phyloP scores from a whole-genome alignment of 2,329 filamentous ascomycete genomes.

The Fusarium sp. region DNA sequence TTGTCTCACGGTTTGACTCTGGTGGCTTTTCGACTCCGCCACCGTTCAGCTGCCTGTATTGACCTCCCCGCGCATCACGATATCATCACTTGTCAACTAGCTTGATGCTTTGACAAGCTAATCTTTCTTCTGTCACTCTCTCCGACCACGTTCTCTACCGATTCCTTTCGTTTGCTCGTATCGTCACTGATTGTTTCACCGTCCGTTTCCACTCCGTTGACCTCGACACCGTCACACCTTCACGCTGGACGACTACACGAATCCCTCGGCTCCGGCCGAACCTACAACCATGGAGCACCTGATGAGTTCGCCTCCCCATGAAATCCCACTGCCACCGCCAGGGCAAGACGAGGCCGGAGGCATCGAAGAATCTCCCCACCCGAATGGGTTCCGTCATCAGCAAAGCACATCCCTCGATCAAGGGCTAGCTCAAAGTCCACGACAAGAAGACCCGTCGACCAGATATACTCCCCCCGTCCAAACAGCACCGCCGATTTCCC shows the following conservation, averaged over 20 bases:
- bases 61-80: conserved; percentile 7
- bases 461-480: conserved; percentile 59
- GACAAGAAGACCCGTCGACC: conserved; percentile 53
- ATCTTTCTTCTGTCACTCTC: conserved; percentile 14
- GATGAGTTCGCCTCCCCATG: conserved; percentile 42
- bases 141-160: conserved; percentile 38
- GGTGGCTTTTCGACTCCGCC: conserved; percentile 31
- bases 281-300: conserved; percentile 56
- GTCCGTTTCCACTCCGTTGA: not conserved
- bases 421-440: conserved; percentile 52
- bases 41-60: conserved; percentile 18
- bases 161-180: conserved; percentile 23
- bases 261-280: conserved; percentile 37
- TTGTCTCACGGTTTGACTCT: conserved; percentile 27
- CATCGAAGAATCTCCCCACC: conserved; percentile 59
- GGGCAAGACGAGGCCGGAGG: conserved; percentile 60
- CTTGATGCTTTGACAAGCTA: conserved; percentile 42
- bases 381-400: conserved; percentile 53
- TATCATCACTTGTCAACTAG: conserved; percentile 27
- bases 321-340: conserved; percentile 40
- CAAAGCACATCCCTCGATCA: conserved; percentile 63
- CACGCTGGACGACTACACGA: conserved; percentile 57
- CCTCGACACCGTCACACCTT: conserved; percentile 11
- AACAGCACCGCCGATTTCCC: conserved; percentile 57
- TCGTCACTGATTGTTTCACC: not conserved